phyloP scores from a whole-genome alignment of 2,329 filamentous ascomycete genomes.

The Pleoardoris graminearum region DNA sequence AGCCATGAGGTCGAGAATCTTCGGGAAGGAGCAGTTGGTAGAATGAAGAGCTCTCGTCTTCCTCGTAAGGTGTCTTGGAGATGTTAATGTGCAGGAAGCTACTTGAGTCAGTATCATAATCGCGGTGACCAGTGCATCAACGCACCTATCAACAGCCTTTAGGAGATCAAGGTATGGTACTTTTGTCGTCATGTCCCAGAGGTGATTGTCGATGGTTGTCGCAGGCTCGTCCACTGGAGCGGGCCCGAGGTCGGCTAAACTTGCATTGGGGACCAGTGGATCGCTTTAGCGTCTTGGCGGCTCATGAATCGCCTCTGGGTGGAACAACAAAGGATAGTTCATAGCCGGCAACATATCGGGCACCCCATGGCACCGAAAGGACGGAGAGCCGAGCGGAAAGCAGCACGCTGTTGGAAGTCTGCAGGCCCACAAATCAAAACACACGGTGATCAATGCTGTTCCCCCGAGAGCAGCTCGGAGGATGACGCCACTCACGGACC shows the following conservation, averaged over 20 bases:
- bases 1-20: slow-evolving; percentile 61
- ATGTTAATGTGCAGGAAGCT: slow-evolving; percentile 10
- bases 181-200: neutral
- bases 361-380: neutral
- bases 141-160: slow-evolving; percentile 6
- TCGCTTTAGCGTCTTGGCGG: neutral
- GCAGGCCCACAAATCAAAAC: neutral
- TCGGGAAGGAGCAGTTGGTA: slow-evolving; percentile 68
- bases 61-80: slow-evolving; percentile 3
- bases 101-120: neutral
- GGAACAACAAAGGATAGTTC: too few relatives aligned
- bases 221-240: neutral
- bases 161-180: slow-evolving; percentile 5
- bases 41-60: slow-evolving; percentile 45
- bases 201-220: neutral
- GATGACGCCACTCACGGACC: neutral
- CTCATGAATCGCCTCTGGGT: neutral
- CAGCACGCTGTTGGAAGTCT: neutral
- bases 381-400: neutral
- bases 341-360: neutral
- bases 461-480: neutral
- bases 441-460: neutral
- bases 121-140: neutral
- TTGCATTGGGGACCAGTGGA: neutral
- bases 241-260: neutral